Base-by-base conservation (phyloP, 1,139 yeast genomes). In the Geotrichum cucujoidarum region DNA sequence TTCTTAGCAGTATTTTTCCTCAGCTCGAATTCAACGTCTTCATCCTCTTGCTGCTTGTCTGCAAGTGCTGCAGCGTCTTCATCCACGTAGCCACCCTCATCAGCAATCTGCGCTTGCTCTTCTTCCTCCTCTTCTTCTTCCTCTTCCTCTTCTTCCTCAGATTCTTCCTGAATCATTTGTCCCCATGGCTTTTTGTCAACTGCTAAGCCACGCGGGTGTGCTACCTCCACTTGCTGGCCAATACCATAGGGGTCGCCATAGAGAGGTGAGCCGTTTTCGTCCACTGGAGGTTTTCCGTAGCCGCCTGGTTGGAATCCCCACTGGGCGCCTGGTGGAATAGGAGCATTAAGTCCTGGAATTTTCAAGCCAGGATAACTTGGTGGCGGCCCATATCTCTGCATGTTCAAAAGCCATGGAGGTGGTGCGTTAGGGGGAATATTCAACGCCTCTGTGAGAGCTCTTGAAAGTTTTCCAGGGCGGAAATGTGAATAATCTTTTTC, bases 381-480 rank as follows among this genome's bases (percentile, higher is more conserved):
- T 0, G 98, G 97, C 30, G 86, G 81, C 0, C 97, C 97, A 20
- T 78, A 60, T 49, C 77, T 73, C 48, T 74, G 75, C 89, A 90
- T 83, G 38, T 77, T 75, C 4, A 74, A 64, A 20, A 84, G 73
- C 97, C 97, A 92, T 0, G 97, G 95, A 1, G 94, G 89, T 1
- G 83, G 74, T 1, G 75, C 74, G 32, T 78, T 78, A 1, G 75
- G 76, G 0, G 79, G 75, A 60, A 90, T 71, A 0, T 88, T 92
- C 57, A 92, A 67, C 0, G 96, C 97, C 5, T 69, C 67, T 35
- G 81, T 66, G 22, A 92, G 70, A 20, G 74, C 75, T 6, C 64
- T 59, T 10, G 92, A 80, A 2, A 90, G 64, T 17, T 67, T 70
- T 0, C 97, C 97, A 0, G 97, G 96, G 52, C 75, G 74, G 36